Conservation (phyloP, 768 basidiomycete genomes). For the Sporobolomyces phaffii region DNA sequence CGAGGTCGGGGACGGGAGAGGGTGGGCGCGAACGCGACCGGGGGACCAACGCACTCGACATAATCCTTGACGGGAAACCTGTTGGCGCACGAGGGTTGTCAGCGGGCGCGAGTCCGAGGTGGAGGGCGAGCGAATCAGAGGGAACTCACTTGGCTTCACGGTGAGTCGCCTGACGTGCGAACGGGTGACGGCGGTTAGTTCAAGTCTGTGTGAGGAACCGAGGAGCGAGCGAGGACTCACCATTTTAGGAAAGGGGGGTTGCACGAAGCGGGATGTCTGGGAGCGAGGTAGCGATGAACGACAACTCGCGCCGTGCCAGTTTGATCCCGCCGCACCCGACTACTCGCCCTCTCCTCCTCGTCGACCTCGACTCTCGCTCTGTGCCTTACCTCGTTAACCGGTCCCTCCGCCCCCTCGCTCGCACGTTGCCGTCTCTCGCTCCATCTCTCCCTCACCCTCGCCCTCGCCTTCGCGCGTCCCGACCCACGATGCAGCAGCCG, state of each 20-base stretch:
- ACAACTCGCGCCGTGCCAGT: too few relatives aligned
- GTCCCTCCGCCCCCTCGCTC: not conserved
- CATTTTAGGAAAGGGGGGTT: not conserved
- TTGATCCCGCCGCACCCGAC: too few relatives aligned
- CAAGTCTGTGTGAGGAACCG: not conserved
- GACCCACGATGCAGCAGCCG: slow-evolving; percentile 4
- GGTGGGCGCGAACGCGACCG: not conserved
- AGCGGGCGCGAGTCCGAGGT: too few relatives aligned
- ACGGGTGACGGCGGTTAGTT: not conserved
- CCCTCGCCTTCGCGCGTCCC: too few relatives aligned
- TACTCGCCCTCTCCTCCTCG: not conserved
- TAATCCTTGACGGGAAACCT: slow-evolving; percentile 38
- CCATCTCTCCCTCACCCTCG: not conserved
- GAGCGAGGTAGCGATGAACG: not conserved
- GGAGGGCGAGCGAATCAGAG: not conserved
- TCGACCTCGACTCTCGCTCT: too few relatives aligned
- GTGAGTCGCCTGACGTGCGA: slow-evolving; percentile 16
- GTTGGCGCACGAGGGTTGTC: not conserved
- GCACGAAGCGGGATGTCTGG: too few relatives aligned
- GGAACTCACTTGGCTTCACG: slow-evolving; percentile 29
- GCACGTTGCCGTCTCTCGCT: too few relatives aligned
- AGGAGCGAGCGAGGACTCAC: not conserved
- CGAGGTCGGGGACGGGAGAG: not conserved
- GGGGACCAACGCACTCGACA: slow-evolving; percentile 30
- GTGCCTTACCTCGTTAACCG: too few relatives aligned